Base-by-base conservation (phyloP, 148 eudicot genomes). In the Spergularia marina region DNA sequence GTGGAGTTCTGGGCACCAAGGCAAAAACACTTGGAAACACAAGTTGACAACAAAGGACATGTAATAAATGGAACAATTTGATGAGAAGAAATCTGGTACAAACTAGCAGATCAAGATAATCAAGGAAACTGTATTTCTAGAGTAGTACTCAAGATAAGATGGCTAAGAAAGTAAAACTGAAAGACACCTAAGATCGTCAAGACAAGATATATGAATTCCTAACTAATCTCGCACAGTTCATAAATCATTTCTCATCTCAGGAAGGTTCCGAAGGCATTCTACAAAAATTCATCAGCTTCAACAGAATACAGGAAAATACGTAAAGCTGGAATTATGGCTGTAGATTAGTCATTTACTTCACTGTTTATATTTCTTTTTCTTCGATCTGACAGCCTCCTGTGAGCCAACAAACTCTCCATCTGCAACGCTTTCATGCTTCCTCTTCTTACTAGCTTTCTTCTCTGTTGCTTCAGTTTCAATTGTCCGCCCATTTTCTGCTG, bases 301-400 rank as follows among this genome's bases (percentile, higher is more conserved):
- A 72, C 36, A 67, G 36, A 53, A 61, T 15, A 51, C 18, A n/a
- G 11, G 57, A 12, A 20, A 39, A 40, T 52, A 53, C 9, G 47
- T 12, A 21, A 39, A 41, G 25, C 44, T 57, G 67, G 41, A 75
- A 54, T 65, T 65, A 39, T 16, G 2, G 36, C 20, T 5, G 16
- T 67, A 25, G 40, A 23, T 77, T 77, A 72, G 67, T 54, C 64
- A 55, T 66, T 17, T 56, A 57, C 67, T 76, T 80, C 59, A 14
- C 5, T 47, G 58, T 64, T 70, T 58, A 75, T 57, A 79, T 79
- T 65, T 87, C 79, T 80, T 85, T 72, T 82, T 82, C 74, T 82
- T 83, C n/a, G 74, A 61, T 53, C 74, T 68, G 53, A 73, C 74
- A 59, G 58, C 66, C 72, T 83, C 84, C 71, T 62, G 84, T 18